These are phyloP conservation scores for Pyropia yezoensis DNA, from an alignment of 23 red algal species.

Conservation along the genomic window DNA sequence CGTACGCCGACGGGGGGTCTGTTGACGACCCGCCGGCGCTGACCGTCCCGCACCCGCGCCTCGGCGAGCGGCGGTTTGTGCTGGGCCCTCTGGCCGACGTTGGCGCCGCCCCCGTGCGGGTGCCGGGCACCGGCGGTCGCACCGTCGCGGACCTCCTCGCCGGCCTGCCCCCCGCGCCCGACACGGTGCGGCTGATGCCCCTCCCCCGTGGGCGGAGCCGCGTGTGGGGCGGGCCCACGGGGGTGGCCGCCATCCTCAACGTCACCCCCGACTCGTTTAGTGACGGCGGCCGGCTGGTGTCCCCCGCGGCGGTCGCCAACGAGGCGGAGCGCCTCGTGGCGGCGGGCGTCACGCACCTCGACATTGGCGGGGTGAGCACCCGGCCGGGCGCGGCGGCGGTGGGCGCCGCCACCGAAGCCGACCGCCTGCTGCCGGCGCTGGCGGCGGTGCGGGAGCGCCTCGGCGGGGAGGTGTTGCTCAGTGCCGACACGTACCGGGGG, in stretches of 20 bases:
- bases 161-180: neutral
- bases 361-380: slow-evolving; percentile 83
- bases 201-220: slow-evolving; percentile 9
- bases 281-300: slow-evolving; percentile 50
- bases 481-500: slow-evolving; percentile 68
- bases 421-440: slow-evolving; percentile 59
- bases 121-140: slow-evolving; percentile 4
- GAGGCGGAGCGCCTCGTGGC: slow-evolving; percentile 42
- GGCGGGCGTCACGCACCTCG: slow-evolving; percentile 35
- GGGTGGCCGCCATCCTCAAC: slow-evolving; percentile 80
- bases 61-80: slow-evolving; percentile 81
- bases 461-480: slow-evolving; percentile 39
- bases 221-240: slow-evolving; percentile 24
- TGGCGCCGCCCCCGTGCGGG: neutral
- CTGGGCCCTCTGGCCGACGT: slow-evolving; percentile 60
- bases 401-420: slow-evolving; percentile 20
- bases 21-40: slow-evolving; percentile 9
- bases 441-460: slow-evolving; percentile 29
- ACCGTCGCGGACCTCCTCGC: slow-evolving; percentile 12
- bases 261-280: slow-evolving; percentile 95
- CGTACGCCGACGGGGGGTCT: slow-evolving; percentile 22
- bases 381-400: slow-evolving; percentile 63
- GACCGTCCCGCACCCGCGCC: slow-evolving; percentile 66
- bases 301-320: slow-evolving; percentile 21
- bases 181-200: slow-evolving; percentile 23